A percentile compares a stretch with the other conserved stretches of the same genome.
Evolutionary conservation across 208 protist species (phyloP).

Genomic region (Herpetomonas samuelpessoai): DNA sequence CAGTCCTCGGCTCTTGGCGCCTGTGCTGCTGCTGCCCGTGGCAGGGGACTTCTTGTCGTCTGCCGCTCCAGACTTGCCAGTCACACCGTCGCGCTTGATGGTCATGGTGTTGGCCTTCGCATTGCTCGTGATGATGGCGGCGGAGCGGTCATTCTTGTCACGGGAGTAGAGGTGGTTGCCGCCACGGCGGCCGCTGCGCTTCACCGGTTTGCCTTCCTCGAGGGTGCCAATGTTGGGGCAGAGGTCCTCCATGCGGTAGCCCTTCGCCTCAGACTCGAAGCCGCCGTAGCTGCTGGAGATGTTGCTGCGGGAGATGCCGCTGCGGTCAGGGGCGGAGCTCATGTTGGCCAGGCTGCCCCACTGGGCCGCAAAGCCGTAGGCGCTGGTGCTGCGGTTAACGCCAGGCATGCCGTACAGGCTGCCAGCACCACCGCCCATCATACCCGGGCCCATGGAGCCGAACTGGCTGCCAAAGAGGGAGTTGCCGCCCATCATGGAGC

Average conservation of each 20-base stretch:
- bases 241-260: constrained; percentile 30
- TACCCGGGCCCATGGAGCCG: constrained; percentile 15
- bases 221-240: constrained; percentile 56
- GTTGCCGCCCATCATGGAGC: constrained; percentile 16
- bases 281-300: constrained; percentile 35
- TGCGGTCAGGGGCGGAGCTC: constrained; percentile 18
- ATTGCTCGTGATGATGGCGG: constrained; percentile 30
- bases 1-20: constrained; percentile 5
- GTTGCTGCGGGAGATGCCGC: constrained; percentile 21
- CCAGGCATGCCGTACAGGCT: constrained; percentile 20
- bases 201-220: constrained; percentile 41
- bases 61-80: constrained; percentile 2
- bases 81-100: constrained; percentile 37
- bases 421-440: constrained; percentile 4
- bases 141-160: constrained; percentile 41
- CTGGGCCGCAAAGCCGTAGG: constrained; percentile 47
- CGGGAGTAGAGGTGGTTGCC: constrained; percentile 58
- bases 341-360: constrained; percentile 67
- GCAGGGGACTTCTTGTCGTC: not conserved
- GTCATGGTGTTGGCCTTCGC: constrained; percentile 32
- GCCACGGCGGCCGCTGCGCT: constrained; percentile 66
- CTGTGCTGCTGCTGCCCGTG: constrained; percentile 2
- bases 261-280: constrained; percentile 24
- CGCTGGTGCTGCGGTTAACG: constrained; percentile 20
- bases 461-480: constrained; percentile 33